These are phyloP conservation scores for Metschnikowia dekortorum DNA, from an alignment of 805 yeast genomes.

Conservation along the genomic window DNA sequence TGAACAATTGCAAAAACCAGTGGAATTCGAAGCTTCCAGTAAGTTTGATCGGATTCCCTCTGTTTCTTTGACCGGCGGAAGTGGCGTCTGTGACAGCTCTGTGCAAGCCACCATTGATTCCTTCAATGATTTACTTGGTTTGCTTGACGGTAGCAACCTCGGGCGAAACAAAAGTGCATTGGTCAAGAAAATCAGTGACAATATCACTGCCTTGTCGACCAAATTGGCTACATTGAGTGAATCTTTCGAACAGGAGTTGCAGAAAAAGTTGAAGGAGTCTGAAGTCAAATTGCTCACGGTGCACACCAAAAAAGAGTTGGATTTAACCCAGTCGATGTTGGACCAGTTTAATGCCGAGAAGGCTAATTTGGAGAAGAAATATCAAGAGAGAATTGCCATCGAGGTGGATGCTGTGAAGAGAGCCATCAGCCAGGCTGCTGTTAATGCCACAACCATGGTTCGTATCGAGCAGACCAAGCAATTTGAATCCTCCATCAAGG, in stretches of 20 bases:
- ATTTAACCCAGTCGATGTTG: conserved; percentile 54
- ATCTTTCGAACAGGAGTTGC: conserved; percentile 35
- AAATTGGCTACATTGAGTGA: conserved; percentile 31
- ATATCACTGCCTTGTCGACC: conserved; percentile 26
- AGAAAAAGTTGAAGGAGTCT: conserved; percentile 29
- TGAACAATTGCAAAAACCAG: conserved; percentile 40
- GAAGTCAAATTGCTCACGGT: conserved; percentile 38
- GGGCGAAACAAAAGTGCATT: conserved; percentile 25
- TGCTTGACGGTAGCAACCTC: conserved; percentile 29
- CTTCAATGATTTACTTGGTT: conserved; percentile 34
- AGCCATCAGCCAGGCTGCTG: conserved; percentile 64
- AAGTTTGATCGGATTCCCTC: conserved; percentile 31
- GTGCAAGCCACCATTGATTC: conserved; percentile 34
- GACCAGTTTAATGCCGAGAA: conserved; percentile 62
- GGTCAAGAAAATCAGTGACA: conserved; percentile 30
- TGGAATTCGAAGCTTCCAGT: conserved; percentile 31
- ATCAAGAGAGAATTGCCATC: conserved; percentile 49
- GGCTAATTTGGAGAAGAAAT: conserved; percentile 53
- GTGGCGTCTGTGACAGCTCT: conserved; percentile 26
- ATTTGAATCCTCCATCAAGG: conserved; percentile 53
- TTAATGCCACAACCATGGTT: conserved; percentile 64
- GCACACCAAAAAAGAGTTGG: conserved; percentile 48
- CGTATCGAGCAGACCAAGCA: conserved; percentile 66
- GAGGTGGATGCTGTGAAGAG: conserved; percentile 69
- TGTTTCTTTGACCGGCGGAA: conserved; percentile 21